These are phyloP conservation scores for Lasiosphaeria miniovina DNA, from an alignment of 495 filamentous ascomycete genomes.

Conservation along the genomic window DNA sequence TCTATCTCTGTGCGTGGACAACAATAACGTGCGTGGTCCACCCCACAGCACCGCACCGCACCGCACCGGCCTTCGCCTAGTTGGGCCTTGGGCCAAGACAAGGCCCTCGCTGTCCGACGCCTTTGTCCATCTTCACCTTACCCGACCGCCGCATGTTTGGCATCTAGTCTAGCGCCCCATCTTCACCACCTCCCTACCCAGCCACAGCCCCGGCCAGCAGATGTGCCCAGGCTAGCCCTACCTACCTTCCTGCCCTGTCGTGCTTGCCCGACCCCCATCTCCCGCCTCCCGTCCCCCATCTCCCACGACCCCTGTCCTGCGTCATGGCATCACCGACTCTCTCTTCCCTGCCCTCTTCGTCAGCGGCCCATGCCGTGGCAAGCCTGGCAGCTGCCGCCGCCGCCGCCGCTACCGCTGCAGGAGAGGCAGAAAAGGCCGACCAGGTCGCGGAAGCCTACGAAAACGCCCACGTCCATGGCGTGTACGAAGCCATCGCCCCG, in stretches of 20 bases:
- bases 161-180: not conserved
- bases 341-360: slow-evolving; percentile 30
- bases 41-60: too few species aligned
- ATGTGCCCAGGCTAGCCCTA: not conserved
- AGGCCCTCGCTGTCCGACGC: not conserved
- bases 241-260: not conserved
- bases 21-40: too few species aligned
- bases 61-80: not conserved
- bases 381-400: slow-evolving; percentile 23
- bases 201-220: not conserved
- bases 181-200: not conserved
- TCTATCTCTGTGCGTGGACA: not conserved
- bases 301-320: not conserved
- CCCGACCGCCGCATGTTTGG: not conserved
- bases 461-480: slow-evolving; percentile 78
- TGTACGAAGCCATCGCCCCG: slow-evolving; percentile 90
- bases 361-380: slow-evolving; percentile 30
- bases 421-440: slow-evolving; percentile 9
- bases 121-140: not conserved
- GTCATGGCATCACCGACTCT: slow-evolving; percentile 14
- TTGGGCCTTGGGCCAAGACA: not conserved
- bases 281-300: too few species aligned
- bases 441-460: slow-evolving; percentile 60
- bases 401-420: slow-evolving; percentile 13
- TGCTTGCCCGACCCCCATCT: not conserved